Conservation (phyloP, 192 early-diverging fungal species). For the Podila epigama region DNA sequence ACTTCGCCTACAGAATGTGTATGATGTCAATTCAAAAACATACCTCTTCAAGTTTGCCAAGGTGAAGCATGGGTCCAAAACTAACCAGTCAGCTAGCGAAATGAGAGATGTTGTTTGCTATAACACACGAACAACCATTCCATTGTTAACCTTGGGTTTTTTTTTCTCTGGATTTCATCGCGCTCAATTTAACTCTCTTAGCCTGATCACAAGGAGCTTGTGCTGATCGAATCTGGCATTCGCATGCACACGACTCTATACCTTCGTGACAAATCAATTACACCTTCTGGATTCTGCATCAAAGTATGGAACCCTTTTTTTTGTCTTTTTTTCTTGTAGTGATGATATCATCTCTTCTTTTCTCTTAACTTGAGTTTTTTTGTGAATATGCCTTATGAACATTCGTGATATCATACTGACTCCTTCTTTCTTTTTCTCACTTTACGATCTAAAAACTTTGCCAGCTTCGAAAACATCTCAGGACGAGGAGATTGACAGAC, state of each 20-base stretch:
- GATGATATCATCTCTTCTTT: neutral
- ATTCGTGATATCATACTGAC: neutral
- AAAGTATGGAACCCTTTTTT: slow-evolving; percentile 59
- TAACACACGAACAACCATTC: no score
- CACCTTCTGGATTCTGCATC: slow-evolving; percentile 86
- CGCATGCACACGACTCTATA: slow-evolving; percentile 93
- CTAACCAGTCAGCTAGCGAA: no score
- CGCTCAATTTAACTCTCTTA: slow-evolving; percentile 16
- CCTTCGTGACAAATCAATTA: slow-evolving; percentile 84
- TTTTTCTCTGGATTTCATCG: no score
- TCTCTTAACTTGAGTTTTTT: neutral
- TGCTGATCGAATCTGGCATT: slow-evolving; percentile 93
- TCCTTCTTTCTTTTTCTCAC: neutral
- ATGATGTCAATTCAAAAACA: slow-evolving; percentile 90
- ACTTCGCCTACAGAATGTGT: slow-evolving; percentile 93
- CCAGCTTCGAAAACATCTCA: slow-evolving; percentile 93
- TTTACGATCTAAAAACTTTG: no score
- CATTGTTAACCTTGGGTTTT: no score
- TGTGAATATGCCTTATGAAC: no score
- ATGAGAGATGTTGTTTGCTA: no score
- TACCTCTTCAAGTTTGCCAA: slow-evolving; percentile 93
- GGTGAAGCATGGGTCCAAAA: no score
- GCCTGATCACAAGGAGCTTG: slow-evolving; percentile 87
- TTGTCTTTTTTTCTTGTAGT: neutral
- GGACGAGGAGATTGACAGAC: slow-evolving; percentile 77